Evolutionary conservation across 1,284 basidiomycete genomes (phyloP).

Genomic region (Microbotryum intermedium): DNA sequence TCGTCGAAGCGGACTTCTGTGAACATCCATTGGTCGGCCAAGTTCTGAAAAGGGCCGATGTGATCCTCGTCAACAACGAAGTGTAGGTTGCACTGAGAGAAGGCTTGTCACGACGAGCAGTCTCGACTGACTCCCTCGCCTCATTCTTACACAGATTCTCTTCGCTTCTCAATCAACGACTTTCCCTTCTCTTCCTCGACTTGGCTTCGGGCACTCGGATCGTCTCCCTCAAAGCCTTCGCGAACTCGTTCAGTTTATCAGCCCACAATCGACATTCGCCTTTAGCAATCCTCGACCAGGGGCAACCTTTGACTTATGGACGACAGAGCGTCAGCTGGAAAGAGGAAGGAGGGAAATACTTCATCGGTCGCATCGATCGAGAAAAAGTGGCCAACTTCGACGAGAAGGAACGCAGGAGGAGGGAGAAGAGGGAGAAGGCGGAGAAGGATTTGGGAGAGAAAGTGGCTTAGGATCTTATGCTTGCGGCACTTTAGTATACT

Average conservation of each 20-base stretch:
- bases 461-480: neutral
- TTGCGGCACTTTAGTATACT: no score
- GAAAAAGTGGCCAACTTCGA: constrained; percentile 9
- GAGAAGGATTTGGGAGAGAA: neutral
- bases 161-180: constrained; percentile 45
- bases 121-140: neutral
- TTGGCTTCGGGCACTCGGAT: constrained; percentile 47
- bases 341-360: constrained; percentile 31
- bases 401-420: neutral
- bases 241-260: constrained; percentile 20
- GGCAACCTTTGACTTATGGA: constrained; percentile 15
- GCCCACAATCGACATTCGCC: constrained; percentile 26
- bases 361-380: constrained; percentile 26
- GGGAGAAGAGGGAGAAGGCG: neutral
- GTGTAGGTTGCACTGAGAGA: constrained; percentile 31
- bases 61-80: constrained; percentile 51
- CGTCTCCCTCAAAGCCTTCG: constrained; percentile 44
- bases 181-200: constrained; percentile 49
- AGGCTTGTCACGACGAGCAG: no score
- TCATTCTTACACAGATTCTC: constrained; percentile 37
- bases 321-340: constrained; percentile 32
- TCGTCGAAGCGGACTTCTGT: constrained; percentile 48
- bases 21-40: constrained; percentile 36
- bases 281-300: constrained; percentile 29
- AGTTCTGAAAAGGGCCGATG: constrained; percentile 44